Evolutionary conservation across 2,329 filamentous ascomycete species (phyloP).

Genomic region (Sclerotinia trifoliorum): DNA sequence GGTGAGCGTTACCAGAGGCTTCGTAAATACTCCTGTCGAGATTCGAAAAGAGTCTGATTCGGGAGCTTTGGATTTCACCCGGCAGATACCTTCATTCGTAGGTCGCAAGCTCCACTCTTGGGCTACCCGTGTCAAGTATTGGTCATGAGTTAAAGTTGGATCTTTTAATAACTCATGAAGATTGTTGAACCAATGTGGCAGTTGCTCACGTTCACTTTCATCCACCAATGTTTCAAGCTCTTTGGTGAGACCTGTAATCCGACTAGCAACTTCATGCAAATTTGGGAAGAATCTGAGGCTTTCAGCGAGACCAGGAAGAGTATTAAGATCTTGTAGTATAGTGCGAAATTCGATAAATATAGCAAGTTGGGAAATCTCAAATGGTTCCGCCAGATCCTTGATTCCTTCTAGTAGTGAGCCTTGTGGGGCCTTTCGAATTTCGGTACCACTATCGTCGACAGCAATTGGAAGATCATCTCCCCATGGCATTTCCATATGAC

Average conservation of each 20-base stretch:
- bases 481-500: constrained; percentile 10
- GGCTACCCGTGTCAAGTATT: neutral
- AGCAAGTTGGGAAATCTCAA: neutral
- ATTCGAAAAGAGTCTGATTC: neutral
- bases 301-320: neutral
- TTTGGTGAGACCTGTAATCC: neutral
- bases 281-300: neutral
- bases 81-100: neutral
- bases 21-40: neutral
- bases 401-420: constrained; percentile 6
- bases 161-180: constrained; percentile 1
- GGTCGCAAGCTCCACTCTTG: neutral
- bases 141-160: neutral
- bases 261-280: neutral
- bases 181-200: constrained; percentile 1
- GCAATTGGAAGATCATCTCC: neutral
- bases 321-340: neutral
- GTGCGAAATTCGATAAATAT: neutral
- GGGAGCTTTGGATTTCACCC: neutral
- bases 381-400: neutral
- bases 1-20: neutral
- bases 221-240: neutral
- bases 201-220: neutral
- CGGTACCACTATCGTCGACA: neutral
- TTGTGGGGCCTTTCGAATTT: neutral